A percentile compares a stretch with the other conserved stretches of the same genome.
These are phyloP conservation scores for Straminergon stramineum DNA, from an alignment of 225 moss, liverwort and hornwort genomes.

Conservation along the genomic window DNA sequence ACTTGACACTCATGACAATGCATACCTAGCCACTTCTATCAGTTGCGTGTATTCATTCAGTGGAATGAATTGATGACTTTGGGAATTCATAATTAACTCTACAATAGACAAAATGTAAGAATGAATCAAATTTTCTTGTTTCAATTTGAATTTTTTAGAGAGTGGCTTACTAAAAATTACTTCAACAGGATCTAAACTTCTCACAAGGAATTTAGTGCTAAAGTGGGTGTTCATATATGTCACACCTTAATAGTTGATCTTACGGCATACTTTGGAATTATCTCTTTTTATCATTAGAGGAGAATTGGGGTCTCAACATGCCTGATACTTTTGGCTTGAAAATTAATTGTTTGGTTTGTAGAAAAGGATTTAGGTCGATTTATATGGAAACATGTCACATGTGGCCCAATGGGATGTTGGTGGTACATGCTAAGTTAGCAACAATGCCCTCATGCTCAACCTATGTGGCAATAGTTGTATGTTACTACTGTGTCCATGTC, in stretches of 20 bases:
- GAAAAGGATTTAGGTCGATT: no score
- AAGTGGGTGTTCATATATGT: neutral
- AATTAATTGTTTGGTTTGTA: no score
- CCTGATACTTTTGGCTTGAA: no score
- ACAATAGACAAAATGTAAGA: neutral
- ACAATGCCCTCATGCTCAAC: no score
- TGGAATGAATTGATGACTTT: neutral
- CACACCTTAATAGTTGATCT: neutral
- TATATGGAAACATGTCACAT: no score
- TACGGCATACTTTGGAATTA: neutral
- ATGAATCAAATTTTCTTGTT: neutral
- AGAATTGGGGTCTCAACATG: no score
- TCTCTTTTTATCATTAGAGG: neutral
- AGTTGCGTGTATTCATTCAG: accelerated
- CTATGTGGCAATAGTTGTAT: no score
- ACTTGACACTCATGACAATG: neutral
- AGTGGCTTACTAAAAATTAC: neutral
- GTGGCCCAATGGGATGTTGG: no score
- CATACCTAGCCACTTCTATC: neutral
- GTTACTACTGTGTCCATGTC: no score
- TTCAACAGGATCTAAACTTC: neutral
- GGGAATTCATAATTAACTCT: accelerated
- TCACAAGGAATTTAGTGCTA: neutral
- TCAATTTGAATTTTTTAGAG: no score
- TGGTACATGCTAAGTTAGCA: no score